A percentile compares a stretch with the other conserved stretches of the same genome.
phyloP scores from a whole-genome alignment of 257 asterid species.

The Penstemon eatonii region DNA sequence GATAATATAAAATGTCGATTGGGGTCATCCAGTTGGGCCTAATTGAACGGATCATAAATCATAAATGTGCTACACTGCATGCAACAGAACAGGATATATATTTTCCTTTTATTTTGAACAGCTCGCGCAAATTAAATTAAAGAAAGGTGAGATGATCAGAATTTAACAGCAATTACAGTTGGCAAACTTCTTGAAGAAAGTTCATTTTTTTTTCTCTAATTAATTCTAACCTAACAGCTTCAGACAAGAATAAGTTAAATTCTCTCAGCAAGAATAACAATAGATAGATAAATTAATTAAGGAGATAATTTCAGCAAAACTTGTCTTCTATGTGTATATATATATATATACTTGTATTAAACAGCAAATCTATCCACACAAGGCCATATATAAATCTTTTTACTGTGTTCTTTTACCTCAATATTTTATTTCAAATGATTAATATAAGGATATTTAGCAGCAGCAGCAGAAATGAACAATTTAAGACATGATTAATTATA shows the following conservation, averaged over 20 bases:
- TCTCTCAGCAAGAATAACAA: slow-evolving; percentile 23
- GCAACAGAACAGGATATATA: background rate
- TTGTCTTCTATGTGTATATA: background rate
- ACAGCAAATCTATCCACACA: too few relatives aligned
- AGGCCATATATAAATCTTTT: background rate
- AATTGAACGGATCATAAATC: too few relatives aligned
- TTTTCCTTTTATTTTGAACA: background rate
- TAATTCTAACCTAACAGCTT: slow-evolving; percentile 33
- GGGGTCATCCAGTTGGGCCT: too few relatives aligned
- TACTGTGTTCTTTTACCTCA: background rate
- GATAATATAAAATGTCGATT: too few relatives aligned
- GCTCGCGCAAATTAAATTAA: background rate
- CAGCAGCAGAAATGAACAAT: background rate
- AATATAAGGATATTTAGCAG: background rate
- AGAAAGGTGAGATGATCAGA: background rate
- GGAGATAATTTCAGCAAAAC: background rate
- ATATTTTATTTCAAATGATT: background rate
- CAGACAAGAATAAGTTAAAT: slow-evolving; percentile 11
- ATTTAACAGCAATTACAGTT: slow-evolving; percentile 20
- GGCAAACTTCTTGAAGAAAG: slow-evolving; percentile 30
- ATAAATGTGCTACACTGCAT: too few relatives aligned
- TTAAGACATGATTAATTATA: background rate
- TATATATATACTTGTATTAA: background rate
- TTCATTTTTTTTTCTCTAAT: slow-evolving; percentile 1
- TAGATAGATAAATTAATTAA: background rate